Evolutionary conservation across 495 filamentous ascomycete genomes (phyloP).

Genomic region (Talaromyces adpressus): DNA sequence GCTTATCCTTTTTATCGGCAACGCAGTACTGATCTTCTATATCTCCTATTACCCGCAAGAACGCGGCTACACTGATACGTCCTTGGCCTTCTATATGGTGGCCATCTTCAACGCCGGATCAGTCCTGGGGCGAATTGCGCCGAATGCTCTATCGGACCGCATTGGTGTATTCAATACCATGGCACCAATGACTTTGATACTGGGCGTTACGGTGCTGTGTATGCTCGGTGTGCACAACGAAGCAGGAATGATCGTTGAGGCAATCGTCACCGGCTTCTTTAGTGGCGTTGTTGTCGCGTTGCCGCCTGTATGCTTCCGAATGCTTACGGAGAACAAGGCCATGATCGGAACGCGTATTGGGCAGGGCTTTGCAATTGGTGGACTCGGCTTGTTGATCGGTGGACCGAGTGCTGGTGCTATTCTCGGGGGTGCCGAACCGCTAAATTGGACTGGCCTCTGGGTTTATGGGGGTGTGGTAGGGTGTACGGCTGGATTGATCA

Average conservation of each 20-base stretch:
- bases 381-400: constrained; percentile 21
- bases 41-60: constrained; percentile 48
- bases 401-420: constrained; percentile 33
- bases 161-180: constrained; percentile 31
- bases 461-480: constrained; percentile 12
- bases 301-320: constrained; percentile 18
- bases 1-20: constrained; percentile 21
- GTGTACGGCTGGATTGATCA: constrained; percentile 9
- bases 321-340: constrained; percentile 13
- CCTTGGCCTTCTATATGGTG: constrained; percentile 43
- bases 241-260: constrained; percentile 26
- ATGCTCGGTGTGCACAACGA: constrained; percentile 23
- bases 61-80: constrained; percentile 44
- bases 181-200: constrained; percentile 16
- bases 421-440: constrained; percentile 11
- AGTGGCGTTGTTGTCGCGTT: constrained; percentile 29
- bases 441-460: constrained; percentile 13
- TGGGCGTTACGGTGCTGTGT: constrained; percentile 22
- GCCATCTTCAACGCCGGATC: constrained; percentile 35
- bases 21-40: constrained; percentile 30
- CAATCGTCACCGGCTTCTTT: constrained; percentile 28
- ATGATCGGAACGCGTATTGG: constrained; percentile 31
- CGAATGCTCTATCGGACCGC: constrained; percentile 28
- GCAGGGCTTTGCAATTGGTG: constrained; percentile 20
- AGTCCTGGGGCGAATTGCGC: constrained; percentile 30